phyloP scores from a whole-genome alignment of 345 rosid genomes.

The Lepidium didymum region DNA sequence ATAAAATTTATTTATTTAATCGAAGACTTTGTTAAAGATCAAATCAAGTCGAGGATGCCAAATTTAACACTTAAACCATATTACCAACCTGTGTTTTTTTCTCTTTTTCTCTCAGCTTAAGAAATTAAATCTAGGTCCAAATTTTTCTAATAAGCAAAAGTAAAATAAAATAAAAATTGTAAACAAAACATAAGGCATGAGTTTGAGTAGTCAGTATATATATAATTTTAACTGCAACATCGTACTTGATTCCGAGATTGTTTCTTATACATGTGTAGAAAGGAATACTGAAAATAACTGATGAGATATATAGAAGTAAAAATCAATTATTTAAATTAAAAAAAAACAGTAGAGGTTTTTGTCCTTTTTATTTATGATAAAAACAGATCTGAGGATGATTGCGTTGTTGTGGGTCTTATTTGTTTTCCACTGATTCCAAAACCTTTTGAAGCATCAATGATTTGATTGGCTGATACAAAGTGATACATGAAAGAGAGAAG shows the following conservation, averaged over 20 bases:
- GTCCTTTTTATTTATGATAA: slow-evolving; percentile 12
- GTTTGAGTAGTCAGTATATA: not conserved
- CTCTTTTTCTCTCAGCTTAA: too few species aligned
- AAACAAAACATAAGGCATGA: too few species aligned
- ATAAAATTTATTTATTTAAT: too few species aligned
- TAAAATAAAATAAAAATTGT: too few species aligned
- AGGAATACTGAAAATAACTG: slow-evolving; percentile 13
- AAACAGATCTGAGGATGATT: slow-evolving; percentile 18
- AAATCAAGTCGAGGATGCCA: too few species aligned
- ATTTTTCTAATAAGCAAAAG: too few species aligned
- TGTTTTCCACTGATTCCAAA: slow-evolving; percentile 28
- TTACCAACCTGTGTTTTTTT: too few species aligned
- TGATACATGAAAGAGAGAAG: slow-evolving; percentile 5
- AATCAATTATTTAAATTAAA: not conserved
- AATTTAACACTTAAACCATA: too few species aligned
- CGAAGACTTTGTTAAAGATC: too few species aligned
- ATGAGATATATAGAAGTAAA: not conserved
- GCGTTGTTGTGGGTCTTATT: slow-evolving; percentile 23
- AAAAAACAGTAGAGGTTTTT: not conserved
- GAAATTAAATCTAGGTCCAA: too few species aligned
- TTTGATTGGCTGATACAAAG: slow-evolving; percentile 18
- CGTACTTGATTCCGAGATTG: slow-evolving; percentile 19
- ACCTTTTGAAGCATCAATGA: slow-evolving; percentile 2
- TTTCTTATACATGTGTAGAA: slow-evolving; percentile 14
- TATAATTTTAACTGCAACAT: not conserved